Evolutionary conservation across 768 basidiomycete genomes (phyloP).

Genomic region (Gymnopilus dilepis): DNA sequence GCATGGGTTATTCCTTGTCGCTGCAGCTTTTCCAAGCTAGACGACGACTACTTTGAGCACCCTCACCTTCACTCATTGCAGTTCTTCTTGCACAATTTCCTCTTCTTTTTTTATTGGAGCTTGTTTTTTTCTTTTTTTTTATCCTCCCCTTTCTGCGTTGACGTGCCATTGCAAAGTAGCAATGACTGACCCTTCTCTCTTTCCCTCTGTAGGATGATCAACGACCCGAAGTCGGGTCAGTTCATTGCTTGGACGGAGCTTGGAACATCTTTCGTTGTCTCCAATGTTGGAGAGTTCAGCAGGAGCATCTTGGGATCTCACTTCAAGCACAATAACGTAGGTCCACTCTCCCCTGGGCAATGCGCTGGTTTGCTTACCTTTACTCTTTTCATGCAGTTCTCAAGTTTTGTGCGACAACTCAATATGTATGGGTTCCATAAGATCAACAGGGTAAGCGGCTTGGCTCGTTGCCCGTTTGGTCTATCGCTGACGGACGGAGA

Average conservation of each 20-base stretch:
- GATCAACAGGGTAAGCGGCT: slow-evolving; percentile 72
- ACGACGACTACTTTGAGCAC: no score
- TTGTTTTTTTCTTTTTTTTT: slow-evolving; percentile 1
- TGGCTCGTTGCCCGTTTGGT: neutral
- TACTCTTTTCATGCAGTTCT: slow-evolving; percentile 60
- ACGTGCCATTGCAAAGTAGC: neutral
- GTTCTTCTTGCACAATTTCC: no score
- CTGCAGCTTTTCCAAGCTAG: no score
- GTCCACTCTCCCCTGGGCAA: slow-evolving; percentile 29
- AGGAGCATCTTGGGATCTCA: slow-evolving; percentile 83
- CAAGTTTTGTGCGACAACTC: slow-evolving; percentile 91
- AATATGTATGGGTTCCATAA: slow-evolving; percentile 99
- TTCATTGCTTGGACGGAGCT: slow-evolving; percentile 86
- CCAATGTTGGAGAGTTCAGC: slow-evolving; percentile 86
- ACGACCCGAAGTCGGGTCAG: slow-evolving; percentile 76
- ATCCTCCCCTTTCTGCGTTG: slow-evolving; percentile 7
- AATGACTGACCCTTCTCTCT: slow-evolving; percentile 17
- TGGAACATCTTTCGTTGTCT: slow-evolving; percentile 85
- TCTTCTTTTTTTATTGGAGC: no score
- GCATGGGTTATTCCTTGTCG: no score
- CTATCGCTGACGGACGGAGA: slow-evolving; percentile 5
- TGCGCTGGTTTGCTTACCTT: neutral
- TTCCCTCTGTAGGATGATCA: slow-evolving; percentile 72
- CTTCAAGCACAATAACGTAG: slow-evolving; percentile 89
- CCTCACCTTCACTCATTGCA: no score